These are phyloP conservation scores for Monosporascus sp. DNA, from an alignment of 2,329 filamentous ascomycete genomes.

Conservation along the genomic window DNA sequence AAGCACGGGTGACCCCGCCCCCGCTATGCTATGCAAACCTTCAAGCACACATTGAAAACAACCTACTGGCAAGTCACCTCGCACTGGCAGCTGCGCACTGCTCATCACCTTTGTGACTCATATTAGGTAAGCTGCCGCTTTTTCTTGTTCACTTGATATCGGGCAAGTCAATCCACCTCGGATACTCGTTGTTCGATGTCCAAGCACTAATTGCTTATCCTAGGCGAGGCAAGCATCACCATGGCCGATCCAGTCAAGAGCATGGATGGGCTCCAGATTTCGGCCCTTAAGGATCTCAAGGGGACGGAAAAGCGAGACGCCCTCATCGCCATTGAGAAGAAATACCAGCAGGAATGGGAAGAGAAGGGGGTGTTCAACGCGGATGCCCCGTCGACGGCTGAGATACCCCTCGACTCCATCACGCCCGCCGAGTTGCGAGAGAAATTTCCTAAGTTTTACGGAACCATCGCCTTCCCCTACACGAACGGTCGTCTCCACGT, in stretches of 20 bases:
- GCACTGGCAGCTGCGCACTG: no score
- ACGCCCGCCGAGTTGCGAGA: conserved; percentile 69
- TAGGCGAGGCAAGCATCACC: not conserved
- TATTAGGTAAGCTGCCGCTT: no score
- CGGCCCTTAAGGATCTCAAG: conserved; percentile 16
- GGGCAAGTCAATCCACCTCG: no score
- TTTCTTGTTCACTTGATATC: no score
- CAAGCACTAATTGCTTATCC: no score
- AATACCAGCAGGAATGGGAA: conserved; percentile 84
- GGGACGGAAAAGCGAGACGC: conserved; percentile 83
- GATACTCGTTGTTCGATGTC: no score
- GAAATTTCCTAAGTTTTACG: conserved; percentile 87
- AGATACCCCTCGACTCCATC: conserved; percentile 71
- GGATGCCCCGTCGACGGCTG: conserved; percentile 72
- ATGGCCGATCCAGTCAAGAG: conserved; percentile 13
- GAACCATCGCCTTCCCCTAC: conserved; percentile 45
- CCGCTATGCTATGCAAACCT: no score
- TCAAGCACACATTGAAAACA: no score
- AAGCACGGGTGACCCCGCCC: no score
- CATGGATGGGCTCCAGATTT: conserved; percentile 11
- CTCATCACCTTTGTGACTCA: no score
- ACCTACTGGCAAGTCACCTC: no score
- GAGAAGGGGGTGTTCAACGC: conserved; percentile 74
- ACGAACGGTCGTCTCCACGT: conserved; percentile 82
- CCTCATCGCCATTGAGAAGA: conserved; percentile 79